These are phyloP conservation scores for Pythium monospermum DNA, from an alignment of 352 stramenopile genomes.

Conservation along the genomic window DNA sequence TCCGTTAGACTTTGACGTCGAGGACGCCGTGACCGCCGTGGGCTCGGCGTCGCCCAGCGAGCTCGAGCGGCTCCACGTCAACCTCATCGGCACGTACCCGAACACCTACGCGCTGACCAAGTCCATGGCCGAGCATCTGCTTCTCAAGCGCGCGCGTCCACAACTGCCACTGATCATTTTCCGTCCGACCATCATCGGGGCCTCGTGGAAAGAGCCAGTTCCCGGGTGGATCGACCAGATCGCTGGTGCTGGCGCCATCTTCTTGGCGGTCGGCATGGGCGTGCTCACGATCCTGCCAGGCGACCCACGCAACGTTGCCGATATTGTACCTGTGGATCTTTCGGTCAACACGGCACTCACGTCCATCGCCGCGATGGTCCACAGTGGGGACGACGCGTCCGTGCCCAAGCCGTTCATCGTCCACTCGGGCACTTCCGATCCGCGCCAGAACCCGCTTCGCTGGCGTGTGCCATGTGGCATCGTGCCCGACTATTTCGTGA, in stretches of 20 bases:
- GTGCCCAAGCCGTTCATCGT: constrained; percentile 41
- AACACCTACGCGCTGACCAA: constrained; percentile 90
- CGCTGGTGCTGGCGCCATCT: constrained; percentile 72
- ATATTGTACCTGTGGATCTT: constrained; percentile 81
- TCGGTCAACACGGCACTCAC: constrained; percentile 74
- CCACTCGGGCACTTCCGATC: constrained; percentile 73
- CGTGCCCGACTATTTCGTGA: constrained; percentile 61
- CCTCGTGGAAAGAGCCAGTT: constrained; percentile 81
- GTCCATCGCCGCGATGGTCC: constrained; percentile 34
- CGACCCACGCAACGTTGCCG: constrained; percentile 70
- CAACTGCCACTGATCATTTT: constrained; percentile 70
- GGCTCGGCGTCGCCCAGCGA: constrained; percentile 44
- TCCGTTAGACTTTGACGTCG: constrained; percentile 79
- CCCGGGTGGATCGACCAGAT: constrained; percentile 83
- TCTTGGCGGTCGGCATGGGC: constrained; percentile 67
- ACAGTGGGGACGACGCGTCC: not conserved
- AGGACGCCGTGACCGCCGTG: constrained; percentile 58
- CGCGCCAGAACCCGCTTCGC: constrained; percentile 68
- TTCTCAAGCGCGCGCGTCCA: constrained; percentile 39
- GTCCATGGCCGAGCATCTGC: constrained; percentile 80
- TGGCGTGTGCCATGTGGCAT: constrained; percentile 68
- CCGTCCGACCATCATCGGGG: constrained; percentile 81
- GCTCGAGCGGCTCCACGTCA: constrained; percentile 58
- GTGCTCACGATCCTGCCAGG: constrained; percentile 80
- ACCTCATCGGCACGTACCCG: constrained; percentile 83